Conservation (phyloP, 192 early-diverging fungal species). For the Phycomyces blakesleeanus region DNA sequence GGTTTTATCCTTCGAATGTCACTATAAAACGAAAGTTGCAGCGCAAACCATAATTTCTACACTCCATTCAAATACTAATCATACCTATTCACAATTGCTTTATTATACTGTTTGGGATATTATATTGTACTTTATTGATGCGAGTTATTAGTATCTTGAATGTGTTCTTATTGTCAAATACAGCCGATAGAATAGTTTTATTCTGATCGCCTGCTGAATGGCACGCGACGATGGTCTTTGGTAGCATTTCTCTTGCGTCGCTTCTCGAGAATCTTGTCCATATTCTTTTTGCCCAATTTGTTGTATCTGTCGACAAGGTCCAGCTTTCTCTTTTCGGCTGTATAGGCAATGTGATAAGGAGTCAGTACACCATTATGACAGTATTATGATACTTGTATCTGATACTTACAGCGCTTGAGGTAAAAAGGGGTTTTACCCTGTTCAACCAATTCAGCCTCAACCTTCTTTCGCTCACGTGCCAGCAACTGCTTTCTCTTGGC, state of each 20-base stretch:
- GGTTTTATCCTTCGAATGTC: no score
- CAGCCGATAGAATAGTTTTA: not conserved
- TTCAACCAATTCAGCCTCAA: conserved; percentile 73
- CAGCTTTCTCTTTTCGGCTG: conserved; percentile 77
- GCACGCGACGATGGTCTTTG: conserved; percentile 75
- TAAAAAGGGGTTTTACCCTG: conserved; percentile 94
- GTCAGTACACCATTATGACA: not conserved
- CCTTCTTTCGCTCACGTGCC: conserved; percentile 74
- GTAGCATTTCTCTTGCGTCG: conserved; percentile 88
- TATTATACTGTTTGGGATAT: no score
- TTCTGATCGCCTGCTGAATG: conserved; percentile 35
- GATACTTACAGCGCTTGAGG: conserved; percentile 77
- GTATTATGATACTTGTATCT: conserved; percentile 16
- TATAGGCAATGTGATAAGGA: conserved; percentile 7
- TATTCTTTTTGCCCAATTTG: conserved; percentile 61
- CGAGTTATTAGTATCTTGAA: no score
- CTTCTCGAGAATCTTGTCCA: conserved; percentile 90
- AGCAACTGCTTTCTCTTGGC: conserved; percentile 51
- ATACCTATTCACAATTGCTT: no score
- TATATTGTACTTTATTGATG: no score
- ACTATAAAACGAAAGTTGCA: no score
- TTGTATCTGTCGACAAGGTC: conserved; percentile 87
- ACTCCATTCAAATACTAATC: no score
- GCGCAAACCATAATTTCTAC: no score
- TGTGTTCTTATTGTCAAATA: not conserved